Evolutionary conservation across 495 filamentous ascomycete genomes (phyloP), one percentile per base, ranked within the genome.

Genomic region (Penicillium goetzii): DNA sequence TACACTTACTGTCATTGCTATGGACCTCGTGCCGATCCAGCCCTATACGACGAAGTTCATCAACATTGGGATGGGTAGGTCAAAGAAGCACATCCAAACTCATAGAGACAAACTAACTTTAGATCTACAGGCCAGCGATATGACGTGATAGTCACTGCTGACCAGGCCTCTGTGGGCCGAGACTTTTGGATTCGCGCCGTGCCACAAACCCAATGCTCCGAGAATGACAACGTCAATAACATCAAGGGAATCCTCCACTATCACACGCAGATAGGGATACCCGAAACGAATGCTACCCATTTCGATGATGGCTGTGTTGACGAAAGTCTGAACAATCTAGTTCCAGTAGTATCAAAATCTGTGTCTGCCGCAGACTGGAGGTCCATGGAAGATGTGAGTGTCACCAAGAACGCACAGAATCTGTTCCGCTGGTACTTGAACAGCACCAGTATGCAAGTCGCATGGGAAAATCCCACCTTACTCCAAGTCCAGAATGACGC

Each of bases 161-260:
- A 83, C 59, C 72, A 85, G 61, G 54, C 62, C 28, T 65, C 65
- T 0, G 33, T 63, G 1, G 67, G 68, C 12, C 52, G 74, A 17
- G 82, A 85, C 66, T 92, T 88, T 76, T 92, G 90, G 90, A 80
- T 90, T 43, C 82, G 87, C 23, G 79, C 85, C 12, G 80, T 85
- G 25, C 82, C 85, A 0, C 83, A 85, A 68, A 60, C 65, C 2
- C 69, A 72, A 9, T 86, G 83, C 45, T 71, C 80, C 28, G 65
- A 72, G 9, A 83, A 82, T 30, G 68, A 67, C 25, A 80, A 70
- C 33, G 64, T 67, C 2, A 75, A 79, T 26, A 80, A 86, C 59
- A 87, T 86, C 66, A 76, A 65, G 25, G 87, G 85, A 6, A 87
- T 90, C 19, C 62, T 89, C 3, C 74, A 83, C 56, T 91, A 88